Conservation (phyloP, 768 basidiomycete genomes). For the Mycena vulgaris region DNA sequence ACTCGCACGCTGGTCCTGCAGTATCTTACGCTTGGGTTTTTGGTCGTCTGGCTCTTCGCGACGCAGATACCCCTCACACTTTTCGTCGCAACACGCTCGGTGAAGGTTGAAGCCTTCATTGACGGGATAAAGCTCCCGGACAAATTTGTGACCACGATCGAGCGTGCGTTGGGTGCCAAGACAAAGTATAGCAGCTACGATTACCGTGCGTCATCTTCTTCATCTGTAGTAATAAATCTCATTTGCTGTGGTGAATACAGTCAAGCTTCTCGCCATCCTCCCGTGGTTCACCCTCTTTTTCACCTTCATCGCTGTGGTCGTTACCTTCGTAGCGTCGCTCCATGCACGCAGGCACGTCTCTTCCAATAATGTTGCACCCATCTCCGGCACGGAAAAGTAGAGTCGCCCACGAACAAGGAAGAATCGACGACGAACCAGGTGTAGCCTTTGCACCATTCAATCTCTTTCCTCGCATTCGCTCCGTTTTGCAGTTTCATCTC, state of each 20-base stretch:
- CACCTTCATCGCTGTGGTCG: slow-evolving; percentile 52
- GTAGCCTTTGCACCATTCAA: no score
- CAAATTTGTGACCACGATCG: slow-evolving; percentile 52
- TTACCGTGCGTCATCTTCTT: slow-evolving; percentile 59
- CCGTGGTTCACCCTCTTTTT: slow-evolving; percentile 68
- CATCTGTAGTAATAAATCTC: background rate
- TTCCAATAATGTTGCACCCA: background rate
- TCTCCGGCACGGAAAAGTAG: background rate
- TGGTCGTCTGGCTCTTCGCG: slow-evolving; percentile 63
- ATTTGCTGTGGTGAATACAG: slow-evolving; percentile 59
- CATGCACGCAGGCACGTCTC: background rate
- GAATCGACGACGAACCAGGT: no score
- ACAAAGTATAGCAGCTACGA: slow-evolving; percentile 60
- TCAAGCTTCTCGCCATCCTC: slow-evolving; percentile 63
- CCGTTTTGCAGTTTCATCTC: no score
- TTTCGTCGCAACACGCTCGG: slow-evolving; percentile 62
- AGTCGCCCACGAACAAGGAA: no score
- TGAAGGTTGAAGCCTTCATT: slow-evolving; percentile 61
- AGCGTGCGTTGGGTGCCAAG: slow-evolving; percentile 56
- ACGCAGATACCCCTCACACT: slow-evolving; percentile 63
- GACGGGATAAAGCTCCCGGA: slow-evolving; percentile 54
- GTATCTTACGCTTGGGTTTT: slow-evolving; percentile 57
- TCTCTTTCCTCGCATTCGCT: no score
- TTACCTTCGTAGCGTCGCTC: slow-evolving; percentile 52
- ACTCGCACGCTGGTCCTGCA: slow-evolving; percentile 52